Evolutionary conservation across 257 asterid species (phyloP).

Genomic region (Salvia hispanica): DNA sequence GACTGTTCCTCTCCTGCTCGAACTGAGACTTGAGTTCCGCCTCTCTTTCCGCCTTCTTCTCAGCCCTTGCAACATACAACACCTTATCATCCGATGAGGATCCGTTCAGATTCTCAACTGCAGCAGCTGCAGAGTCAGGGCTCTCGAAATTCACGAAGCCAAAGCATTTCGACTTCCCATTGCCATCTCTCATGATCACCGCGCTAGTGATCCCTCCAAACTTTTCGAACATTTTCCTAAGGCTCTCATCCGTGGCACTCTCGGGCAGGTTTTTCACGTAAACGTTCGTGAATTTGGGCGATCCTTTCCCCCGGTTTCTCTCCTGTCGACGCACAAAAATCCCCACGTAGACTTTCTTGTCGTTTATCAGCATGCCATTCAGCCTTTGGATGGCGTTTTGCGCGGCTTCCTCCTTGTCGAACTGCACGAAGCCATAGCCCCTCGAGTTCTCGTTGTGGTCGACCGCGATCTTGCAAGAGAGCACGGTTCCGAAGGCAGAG

Average conservation of each 20-base stretch:
- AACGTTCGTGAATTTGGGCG: slow-evolving; percentile 59
- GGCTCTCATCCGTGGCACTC: slow-evolving; percentile 44
- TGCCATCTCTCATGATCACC: slow-evolving; percentile 57
- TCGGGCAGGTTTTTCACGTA: slow-evolving; percentile 70
- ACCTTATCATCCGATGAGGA: slow-evolving; percentile 50
- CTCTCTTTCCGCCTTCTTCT: slow-evolving; percentile 79
- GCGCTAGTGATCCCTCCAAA: slow-evolving; percentile 74
- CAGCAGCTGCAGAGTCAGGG: slow-evolving; percentile 58
- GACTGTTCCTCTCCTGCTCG: slow-evolving; percentile 59
- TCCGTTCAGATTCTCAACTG: slow-evolving; percentile 66
- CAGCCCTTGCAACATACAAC: slow-evolving; percentile 72
- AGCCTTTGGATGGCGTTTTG: slow-evolving; percentile 53
- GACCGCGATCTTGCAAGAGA: slow-evolving; percentile 78
- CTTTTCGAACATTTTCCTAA: slow-evolving; percentile 51
- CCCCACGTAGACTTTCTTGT: slow-evolving; percentile 75
- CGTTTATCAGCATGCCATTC: slow-evolving; percentile 79
- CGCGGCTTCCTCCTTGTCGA: slow-evolving; percentile 71
- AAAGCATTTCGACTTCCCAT: slow-evolving; percentile 70
- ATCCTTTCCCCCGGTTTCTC: slow-evolving; percentile 42
- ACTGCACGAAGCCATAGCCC: slow-evolving; percentile 89
- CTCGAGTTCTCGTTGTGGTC: slow-evolving; percentile 57
- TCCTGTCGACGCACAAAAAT: slow-evolving; percentile 70
- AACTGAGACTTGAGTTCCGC: slow-evolving; percentile 61
- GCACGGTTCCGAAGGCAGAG: slow-evolving; percentile 66
- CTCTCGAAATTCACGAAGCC: slow-evolving; percentile 74